phyloP scores from a whole-genome alignment of 2,329 filamentous ascomycete genomes.

The Xylaria hypoxylon region DNA sequence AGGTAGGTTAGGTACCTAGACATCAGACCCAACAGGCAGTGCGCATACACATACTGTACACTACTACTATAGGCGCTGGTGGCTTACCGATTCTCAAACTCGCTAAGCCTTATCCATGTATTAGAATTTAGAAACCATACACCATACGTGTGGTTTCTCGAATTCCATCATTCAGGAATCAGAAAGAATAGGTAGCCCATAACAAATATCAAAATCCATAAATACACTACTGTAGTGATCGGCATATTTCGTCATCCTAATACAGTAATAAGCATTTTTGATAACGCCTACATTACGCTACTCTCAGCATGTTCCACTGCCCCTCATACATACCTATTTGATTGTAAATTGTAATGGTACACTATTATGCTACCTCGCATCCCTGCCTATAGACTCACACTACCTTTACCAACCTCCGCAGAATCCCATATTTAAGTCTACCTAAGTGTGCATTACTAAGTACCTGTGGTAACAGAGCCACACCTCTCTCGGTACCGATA shows the following conservation, averaged over 20 bases:
- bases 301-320: background rate
- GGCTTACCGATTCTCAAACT: background rate
- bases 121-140: too few relatives aligned
- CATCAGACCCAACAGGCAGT: too few relatives aligned
- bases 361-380: too few relatives aligned
- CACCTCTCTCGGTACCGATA: too few relatives aligned
- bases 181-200: too few relatives aligned
- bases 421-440: background rate
- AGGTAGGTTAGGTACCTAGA: too few relatives aligned
- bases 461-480: slow-evolving; percentile 6
- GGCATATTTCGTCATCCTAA: slow-evolving; percentile 2
- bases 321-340: too few relatives aligned
- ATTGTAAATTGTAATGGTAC: too few relatives aligned
- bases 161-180: background rate
- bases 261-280: slow-evolving; percentile 12
- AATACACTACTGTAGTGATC: background rate
- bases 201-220: background rate
- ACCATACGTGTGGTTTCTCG: background rate
- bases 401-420: slow-evolving; percentile 22
- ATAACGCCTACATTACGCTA: too few relatives aligned
- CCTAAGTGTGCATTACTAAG: background rate
- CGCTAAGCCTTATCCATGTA: background rate
- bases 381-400: background rate
- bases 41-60: too few relatives aligned
- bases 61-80: slow-evolving; percentile 10